phyloP scores from a whole-genome alignment of 768 basidiomycete genomes.

The Pisolithus marmoratus region DNA sequence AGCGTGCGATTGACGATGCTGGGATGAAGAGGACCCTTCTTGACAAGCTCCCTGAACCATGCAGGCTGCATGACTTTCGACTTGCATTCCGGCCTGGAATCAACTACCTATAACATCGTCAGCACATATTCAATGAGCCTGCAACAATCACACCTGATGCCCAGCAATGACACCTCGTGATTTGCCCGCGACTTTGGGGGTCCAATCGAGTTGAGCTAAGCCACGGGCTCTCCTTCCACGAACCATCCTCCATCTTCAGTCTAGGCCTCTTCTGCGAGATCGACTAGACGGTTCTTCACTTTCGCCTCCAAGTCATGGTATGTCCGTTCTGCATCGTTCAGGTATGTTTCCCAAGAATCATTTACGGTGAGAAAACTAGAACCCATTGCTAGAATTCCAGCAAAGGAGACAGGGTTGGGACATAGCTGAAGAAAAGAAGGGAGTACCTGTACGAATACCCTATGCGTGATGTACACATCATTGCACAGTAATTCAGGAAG shows the following conservation, averaged over 20 bases:
- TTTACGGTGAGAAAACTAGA: constrained; percentile 89
- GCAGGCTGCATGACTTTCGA: constrained; percentile 30
- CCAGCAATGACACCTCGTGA: constrained; percentile 51
- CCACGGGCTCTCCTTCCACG: constrained; percentile 77
- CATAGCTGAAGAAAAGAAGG: constrained; percentile 80
- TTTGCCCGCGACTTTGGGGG: constrained; percentile 72
- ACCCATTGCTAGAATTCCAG: constrained; percentile 88
- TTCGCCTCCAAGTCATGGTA: constrained; percentile 67
- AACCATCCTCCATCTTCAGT: constrained; percentile 40
- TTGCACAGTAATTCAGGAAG: constrained; percentile 80
- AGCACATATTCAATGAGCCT: neutral
- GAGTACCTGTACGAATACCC: constrained; percentile 69
- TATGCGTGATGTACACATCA: constrained; percentile 82
- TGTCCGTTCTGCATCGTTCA: constrained; percentile 68
- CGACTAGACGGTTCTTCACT: constrained; percentile 55
- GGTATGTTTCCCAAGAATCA: constrained; percentile 80
- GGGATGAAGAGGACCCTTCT: constrained; percentile 35
- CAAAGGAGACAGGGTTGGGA: constrained; percentile 90
- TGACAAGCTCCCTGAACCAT: constrained; percentile 53
- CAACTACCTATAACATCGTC: constrained; percentile 2
- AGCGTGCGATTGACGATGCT: constrained; percentile 42
- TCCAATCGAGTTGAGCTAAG: constrained; percentile 92
- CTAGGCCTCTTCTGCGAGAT: constrained; percentile 60
- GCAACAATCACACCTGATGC: constrained; percentile 20
- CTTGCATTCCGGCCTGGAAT: neutral